Conservation (phyloP, 495 filamentous ascomycete genomes). For the Cairneyella variabilis region DNA sequence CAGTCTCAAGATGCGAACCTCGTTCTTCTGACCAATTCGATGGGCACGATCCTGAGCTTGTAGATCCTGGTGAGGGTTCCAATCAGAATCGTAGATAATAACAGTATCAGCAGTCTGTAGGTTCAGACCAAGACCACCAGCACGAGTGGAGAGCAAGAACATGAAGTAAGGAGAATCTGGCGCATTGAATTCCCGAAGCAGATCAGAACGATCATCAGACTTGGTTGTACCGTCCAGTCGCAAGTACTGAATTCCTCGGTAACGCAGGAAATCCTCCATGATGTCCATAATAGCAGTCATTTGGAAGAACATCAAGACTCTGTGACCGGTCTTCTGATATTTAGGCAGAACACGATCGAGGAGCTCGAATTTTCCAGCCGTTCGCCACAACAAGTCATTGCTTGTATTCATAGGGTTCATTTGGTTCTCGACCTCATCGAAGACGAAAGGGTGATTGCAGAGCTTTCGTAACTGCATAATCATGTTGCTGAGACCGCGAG, state of each 20-base stretch:
- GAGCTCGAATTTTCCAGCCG: conserved; percentile 94
- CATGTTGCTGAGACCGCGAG: conserved; percentile 98
- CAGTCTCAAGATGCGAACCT: conserved; percentile 90
- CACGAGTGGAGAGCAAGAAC: conserved; percentile 97
- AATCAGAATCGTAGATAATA: conserved; percentile 99
- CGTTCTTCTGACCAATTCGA: conserved; percentile 99
- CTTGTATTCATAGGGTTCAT: conserved; percentile 86
- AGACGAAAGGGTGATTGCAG: conserved; percentile 98
- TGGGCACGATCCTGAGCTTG: conserved; percentile 99
- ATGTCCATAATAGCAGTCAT: conserved; percentile 99
- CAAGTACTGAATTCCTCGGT: conserved; percentile 75
- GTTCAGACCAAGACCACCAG: conserved; percentile 95
- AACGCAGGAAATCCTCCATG: conserved; percentile 96
- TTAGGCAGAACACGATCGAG: conserved; percentile 91
- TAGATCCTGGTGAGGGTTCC: conserved; percentile 99
- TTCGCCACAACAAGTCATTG: conserved; percentile 94
- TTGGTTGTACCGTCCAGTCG: conserved; percentile 96
- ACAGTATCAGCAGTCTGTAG: conserved; percentile 97
- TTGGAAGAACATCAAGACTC: conserved; percentile 99
- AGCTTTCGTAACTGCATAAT: conserved; percentile 98
- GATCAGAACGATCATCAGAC: conserved; percentile 90
- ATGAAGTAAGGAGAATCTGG: conserved; percentile 91
- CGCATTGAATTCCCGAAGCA: conserved; percentile 85
- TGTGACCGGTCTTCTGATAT: conserved; percentile 82
- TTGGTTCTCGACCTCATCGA: conserved; percentile 94